A percentile compares a stretch with the other conserved stretches of the same genome.
Evolutionary conservation across 1,284 basidiomycete genomes (phyloP).

Genomic region (Leccinum solheimii): DNA sequence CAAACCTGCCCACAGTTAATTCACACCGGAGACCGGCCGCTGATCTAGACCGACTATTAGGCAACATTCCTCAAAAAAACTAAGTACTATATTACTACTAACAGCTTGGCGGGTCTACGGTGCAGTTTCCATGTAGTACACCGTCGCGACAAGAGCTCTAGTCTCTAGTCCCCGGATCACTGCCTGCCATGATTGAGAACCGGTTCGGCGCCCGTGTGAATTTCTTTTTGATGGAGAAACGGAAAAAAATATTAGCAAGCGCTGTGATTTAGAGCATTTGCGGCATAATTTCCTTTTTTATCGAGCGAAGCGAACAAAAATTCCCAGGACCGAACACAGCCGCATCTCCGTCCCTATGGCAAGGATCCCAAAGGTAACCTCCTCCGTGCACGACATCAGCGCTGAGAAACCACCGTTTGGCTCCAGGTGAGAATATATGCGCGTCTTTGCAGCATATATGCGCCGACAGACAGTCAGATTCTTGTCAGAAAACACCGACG

Average conservation of each 20-base stretch:
- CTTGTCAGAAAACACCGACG: constrained; percentile 59
- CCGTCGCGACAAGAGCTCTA: too few relatives aligned
- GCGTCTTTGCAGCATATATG: neutral
- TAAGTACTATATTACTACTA: neutral
- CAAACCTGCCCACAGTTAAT: constrained; percentile 4
- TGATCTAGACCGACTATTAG: neutral
- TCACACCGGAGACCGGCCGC: constrained; percentile 9
- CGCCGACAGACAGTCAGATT: constrained; percentile 44
- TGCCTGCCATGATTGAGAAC: too few relatives aligned
- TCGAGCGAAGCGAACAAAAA: neutral
- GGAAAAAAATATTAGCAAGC: too few relatives aligned
- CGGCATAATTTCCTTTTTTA: neutral
- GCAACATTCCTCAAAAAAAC: neutral
- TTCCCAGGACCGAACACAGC: neutral
- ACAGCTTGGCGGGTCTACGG: too few relatives aligned
- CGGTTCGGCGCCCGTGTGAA: too few relatives aligned
- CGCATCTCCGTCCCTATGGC: constrained; percentile 6
- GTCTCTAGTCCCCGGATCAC: neutral
- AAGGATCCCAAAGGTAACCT: constrained; percentile 42
- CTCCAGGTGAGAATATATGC: constrained; percentile 48
- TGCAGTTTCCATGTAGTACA: too few relatives aligned
- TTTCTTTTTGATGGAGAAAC: too few relatives aligned
- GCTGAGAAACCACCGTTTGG: constrained; percentile 68
- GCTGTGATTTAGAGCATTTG: too few relatives aligned
- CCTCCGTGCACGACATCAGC: constrained; percentile 63